Percentiles rank a stretch among this genome's conserved stretches.
Conservation (phyloP, 495 filamentous ascomycete species). For the Penicillium pulvis region DNA sequence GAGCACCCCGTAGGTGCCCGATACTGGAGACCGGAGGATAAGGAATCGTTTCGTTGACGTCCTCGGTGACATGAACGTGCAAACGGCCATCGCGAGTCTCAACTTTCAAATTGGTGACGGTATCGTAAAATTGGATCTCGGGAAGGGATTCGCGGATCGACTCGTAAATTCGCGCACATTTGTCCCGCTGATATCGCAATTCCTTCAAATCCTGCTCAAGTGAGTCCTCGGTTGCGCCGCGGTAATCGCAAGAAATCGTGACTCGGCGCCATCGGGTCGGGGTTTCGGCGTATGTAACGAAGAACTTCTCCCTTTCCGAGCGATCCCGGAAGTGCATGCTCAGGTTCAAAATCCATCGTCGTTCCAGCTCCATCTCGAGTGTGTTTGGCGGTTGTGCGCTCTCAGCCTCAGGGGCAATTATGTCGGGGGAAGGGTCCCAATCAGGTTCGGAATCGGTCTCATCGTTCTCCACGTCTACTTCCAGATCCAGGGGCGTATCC, state of each 20-base stretch:
- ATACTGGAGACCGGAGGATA: slow-evolving; percentile 79
- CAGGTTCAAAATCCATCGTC: slow-evolving; percentile 92
- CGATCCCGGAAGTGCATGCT: slow-evolving; percentile 98
- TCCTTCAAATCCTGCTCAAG: slow-evolving; percentile 80
- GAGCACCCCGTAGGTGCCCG: slow-evolving; percentile 68
- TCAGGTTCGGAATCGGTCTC: slow-evolving; percentile 9
- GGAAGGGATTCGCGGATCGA: slow-evolving; percentile 88
- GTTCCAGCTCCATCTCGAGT: slow-evolving; percentile 80
- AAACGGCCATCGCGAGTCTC: slow-evolving; percentile 86
- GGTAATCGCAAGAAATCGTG: slow-evolving; percentile 93
- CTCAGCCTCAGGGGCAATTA: slow-evolving; percentile 37
- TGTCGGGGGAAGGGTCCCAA: slow-evolving; percentile 10
- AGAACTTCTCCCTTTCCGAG: slow-evolving; percentile 96
- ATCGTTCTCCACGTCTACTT: slow-evolving; percentile 6
- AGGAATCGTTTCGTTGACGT: slow-evolving; percentile 90
- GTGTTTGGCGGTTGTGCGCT: slow-evolving; percentile 45
- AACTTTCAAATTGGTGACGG: slow-evolving; percentile 94
- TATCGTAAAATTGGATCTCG: slow-evolving; percentile 93
- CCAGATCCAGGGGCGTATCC: slow-evolving; percentile 6
- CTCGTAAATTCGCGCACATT: slow-evolving; percentile 93
- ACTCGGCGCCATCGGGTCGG: slow-evolving; percentile 81
- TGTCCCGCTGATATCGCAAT: slow-evolving; percentile 85
- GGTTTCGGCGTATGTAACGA: slow-evolving; percentile 88
- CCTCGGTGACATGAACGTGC: slow-evolving; percentile 98
- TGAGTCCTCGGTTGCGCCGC: slow-evolving; percentile 75